Evolutionary conservation across 164 flowering plant species (phyloP), one percentile per base, ranked within the genome.

Genomic region (Umbellularia californica): DNA sequence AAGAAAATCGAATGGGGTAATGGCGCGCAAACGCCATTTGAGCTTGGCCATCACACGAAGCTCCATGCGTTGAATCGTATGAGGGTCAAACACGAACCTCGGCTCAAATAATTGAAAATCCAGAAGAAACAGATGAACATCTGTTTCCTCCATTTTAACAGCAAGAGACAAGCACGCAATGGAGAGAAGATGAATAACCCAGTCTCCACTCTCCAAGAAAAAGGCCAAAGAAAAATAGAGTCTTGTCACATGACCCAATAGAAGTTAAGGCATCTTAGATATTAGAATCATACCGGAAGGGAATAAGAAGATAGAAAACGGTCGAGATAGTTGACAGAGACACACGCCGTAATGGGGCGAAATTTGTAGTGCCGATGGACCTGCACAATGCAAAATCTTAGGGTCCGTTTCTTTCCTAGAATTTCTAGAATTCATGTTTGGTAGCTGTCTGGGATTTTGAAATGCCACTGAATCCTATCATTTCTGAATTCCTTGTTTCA

Each of bases 61-160:
- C 87, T 91, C 96, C 93, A 90, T 90, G 65, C 89, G 74, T 76
- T 84, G 85, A n/a, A 90, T 70, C 0, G 88, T 84, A 64, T 74
- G 78, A 30, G 93, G 84, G 65, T 87, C 90, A 77, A 91, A 91
- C 4, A 90, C 75, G 78, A 80, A 86, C 17, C 71, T 77, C 25
- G 88, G 81, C 24, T 84, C 85, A 60, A 72, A 71, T 0, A 82
- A 64, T 73, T 92, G 97, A 22, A 92, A 79, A 70, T 90, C 90
- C 50, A 88, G 28, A 0, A 89, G 82, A 17, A 77, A 41, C 0
- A 94, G 93, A 19, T 14, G 60, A 20, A 87, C 91, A 15, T 70
- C 19, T 3, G 82, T 74, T 71, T 92, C 94, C 81, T 90, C 94
- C 91, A 92, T 86, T 80, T 92, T 92, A 24, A 92, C 94, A 11